Evolutionary conservation across 306 rosid genomes (phyloP).

Genomic region (Pyrus betulifolia): DNA sequence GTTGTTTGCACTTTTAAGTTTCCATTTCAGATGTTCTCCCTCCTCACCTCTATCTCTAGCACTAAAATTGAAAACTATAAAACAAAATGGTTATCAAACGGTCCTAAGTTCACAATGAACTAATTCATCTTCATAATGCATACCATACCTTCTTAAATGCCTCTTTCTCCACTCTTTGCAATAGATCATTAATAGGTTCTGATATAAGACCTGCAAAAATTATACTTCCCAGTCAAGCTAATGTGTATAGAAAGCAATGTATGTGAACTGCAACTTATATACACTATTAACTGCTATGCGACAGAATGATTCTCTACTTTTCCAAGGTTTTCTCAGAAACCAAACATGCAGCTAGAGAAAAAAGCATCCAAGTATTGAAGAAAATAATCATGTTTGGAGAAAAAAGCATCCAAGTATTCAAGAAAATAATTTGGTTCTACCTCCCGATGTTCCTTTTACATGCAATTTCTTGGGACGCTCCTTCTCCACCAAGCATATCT

Average conservation of each 20-base stretch:
- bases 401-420: neutral
- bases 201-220: conserved; percentile 50
- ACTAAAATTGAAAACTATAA: no score
- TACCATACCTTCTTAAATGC: conserved; percentile 62
- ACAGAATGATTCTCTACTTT: neutral
- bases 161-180: conserved; percentile 78
- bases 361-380: no score
- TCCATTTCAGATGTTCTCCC: no score
- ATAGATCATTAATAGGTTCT: conserved; percentile 50
- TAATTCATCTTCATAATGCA: neutral
- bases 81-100: no score
- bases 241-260: neutral
- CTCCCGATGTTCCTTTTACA: conserved; percentile 31
- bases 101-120: neutral
- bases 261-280: neutral
- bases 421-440: conserved; percentile 21
- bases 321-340: neutral
- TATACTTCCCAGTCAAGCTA: neutral
- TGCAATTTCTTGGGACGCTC: conserved; percentile 37
- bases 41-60: no score
- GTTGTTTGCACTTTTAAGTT: no score
- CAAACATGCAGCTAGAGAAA: neutral
- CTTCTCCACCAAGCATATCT: conserved; percentile 38
- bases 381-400: no score
- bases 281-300: neutral